Evolutionary conservation across 345 rosid genomes (phyloP), one percentile per base, ranked within the genome.

Genomic region (Brassica carinata): DNA sequence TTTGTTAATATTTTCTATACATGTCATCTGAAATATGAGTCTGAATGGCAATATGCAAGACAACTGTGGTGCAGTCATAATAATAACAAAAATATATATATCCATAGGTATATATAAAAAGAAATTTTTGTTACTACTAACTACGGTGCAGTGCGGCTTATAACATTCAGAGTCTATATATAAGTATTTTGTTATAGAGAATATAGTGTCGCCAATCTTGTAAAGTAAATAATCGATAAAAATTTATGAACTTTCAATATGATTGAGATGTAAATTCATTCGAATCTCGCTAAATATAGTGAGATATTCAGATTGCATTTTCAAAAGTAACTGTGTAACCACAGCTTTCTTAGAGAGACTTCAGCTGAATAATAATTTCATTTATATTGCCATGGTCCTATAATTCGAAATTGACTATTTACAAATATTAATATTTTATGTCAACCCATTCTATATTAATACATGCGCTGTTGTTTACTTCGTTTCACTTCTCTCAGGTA

Each of bases 121-220:
- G 26, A 23, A 23, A 23, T 23, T 23, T 23, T 23, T 23, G 26
- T 23, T 23, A 23, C 26, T 23, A 23, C 26, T 23, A 23, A 23
- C 26, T 23, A 23, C 26, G 26, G 26, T 23, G 31, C 31, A 29
- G 1, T 29, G 31, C 31, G 31, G 31, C 4, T 29, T 29, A 29
- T 29, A 29, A 29, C 31, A 29, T 29, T 29, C 31, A 4, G 31
- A 38, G 1, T 8, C 1, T 48, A 11, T 48, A 10, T 14, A 29
- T 30, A 74, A 11, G 15, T 64, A 69, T 69, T 77, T 69, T 2
- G 29, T 59, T 40, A 17, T 38, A 17, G 67, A 67, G 79, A 67
- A 8, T 57, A 8, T 38, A 23, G 48, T 29, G 62, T 77, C 48
- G 15, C 43, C 48, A 57, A 65, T 57, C 19, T 19, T 67, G 14